Base-by-base conservation (phyloP, 2,329 filamentous ascomycete species). In the Monilinia vaccinii-corymbosi region DNA sequence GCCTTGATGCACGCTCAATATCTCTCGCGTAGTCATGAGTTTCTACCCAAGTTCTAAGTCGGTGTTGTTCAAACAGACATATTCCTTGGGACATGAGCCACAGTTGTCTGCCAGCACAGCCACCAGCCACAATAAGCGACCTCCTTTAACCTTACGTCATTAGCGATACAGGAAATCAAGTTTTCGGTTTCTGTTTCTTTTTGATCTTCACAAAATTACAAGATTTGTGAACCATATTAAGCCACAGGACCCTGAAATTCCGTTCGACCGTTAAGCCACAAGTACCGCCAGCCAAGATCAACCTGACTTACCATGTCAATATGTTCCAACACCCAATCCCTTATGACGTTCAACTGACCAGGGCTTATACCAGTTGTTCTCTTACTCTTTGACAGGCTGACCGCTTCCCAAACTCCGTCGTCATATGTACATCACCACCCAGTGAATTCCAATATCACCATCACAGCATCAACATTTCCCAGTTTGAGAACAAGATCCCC, bases 221-320 rank as follows among this genome's bases (percentile, higher is more conserved):
- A 52, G 16, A 42, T n/a, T 8, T 18, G 49, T 6, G 28, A 56
- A 5, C n/a, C 40, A 46, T 32, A n/a, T 16, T 34, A 10, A 49
- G 55, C 55, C 45, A 32, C 45, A 57, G 45, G 45, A 57, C 55
- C 55, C 34, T 49, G 34, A 42, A 57, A 57, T 32, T 32, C 36
- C 18, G 42, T 14, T 9, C 8, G 1, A n/a, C 18, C 3, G 13
- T 2, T 34, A 23, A 44, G 42, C 23, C 25, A 40, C 28, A 56
- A 47, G 28, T 36, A 25, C 34, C 55, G 55, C 42, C 34, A 57
- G 55, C 45, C 55, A 57, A 57, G 55, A 53, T 21, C 32, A 42
- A 53, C 18, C 10, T 13, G 25, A 52, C n/a, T 40, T 40, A n/a
- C 4, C 34, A n/a, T 4, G 5, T 23, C 10, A 42, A 21, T 31